These are phyloP conservation scores for Aspergillus baeticus DNA, from an alignment of 495 filamentous ascomycete species.

Conservation along the genomic window DNA sequence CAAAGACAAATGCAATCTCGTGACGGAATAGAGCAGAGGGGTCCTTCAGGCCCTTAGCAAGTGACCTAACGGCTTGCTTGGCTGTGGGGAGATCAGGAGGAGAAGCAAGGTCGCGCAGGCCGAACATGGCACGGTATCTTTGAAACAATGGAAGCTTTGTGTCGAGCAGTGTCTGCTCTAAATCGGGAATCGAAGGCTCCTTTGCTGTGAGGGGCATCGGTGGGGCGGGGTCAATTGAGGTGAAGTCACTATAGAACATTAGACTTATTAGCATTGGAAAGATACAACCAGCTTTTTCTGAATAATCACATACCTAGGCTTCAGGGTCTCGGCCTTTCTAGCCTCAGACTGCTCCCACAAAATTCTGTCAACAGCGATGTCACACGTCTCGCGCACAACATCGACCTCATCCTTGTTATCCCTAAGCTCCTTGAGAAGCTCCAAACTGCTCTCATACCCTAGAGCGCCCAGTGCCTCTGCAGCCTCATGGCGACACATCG, in stretches of 20 bases:
- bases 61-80: conserved; percentile 73
- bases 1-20: conserved; percentile 97
- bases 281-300: neutral
- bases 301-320: conserved; percentile 60
- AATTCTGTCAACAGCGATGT: conserved; percentile 92
- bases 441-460: conserved; percentile 68
- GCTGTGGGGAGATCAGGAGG: conserved; percentile 88
- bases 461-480: conserved; percentile 93
- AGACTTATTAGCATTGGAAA: conserved; percentile 8
- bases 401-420: conserved; percentile 69
- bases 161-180: conserved; percentile 77
- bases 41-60: conserved; percentile 86
- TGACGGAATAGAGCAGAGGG: conserved; percentile 93
- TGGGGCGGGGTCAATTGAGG: conserved; percentile 93
- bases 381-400: conserved; percentile 92
- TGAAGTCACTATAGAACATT: conserved; percentile 68
- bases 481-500: conserved; percentile 96
- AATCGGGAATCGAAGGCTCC: conserved; percentile 64
- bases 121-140: conserved; percentile 97
- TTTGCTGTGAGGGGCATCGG: conserved; percentile 65
- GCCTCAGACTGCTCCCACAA: conserved; percentile 83
- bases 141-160: conserved; percentile 78
- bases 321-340: conserved; percentile 69
- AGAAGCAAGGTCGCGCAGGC: conserved; percentile 87
- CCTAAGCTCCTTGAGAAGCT: conserved; percentile 65